Conservation (phyloP, 768 basidiomycete genomes). For the Exsudoporus frostii region DNA sequence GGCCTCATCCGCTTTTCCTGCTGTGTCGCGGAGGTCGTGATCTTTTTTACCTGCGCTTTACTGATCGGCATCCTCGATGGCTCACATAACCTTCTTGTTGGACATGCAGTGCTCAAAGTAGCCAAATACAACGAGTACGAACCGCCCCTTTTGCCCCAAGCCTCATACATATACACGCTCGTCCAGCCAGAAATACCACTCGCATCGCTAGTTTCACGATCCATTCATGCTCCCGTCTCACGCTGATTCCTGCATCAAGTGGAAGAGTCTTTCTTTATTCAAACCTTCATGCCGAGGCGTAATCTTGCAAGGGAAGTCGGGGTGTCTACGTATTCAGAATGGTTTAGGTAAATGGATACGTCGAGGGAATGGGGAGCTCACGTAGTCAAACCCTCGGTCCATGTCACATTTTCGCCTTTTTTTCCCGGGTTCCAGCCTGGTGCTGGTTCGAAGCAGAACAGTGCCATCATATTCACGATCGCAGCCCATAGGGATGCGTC, state of each 20-base stretch:
- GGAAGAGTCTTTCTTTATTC: neutral
- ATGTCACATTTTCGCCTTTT: slow-evolving; percentile 2
- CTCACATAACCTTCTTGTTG: no score
- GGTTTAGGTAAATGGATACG: no score
- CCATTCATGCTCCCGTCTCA: neutral
- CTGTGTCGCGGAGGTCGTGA: no score
- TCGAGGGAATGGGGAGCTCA: neutral
- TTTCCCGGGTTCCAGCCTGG: slow-evolving; percentile 1
- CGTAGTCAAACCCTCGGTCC: slow-evolving; percentile 11
- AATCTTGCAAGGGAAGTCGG: neutral
- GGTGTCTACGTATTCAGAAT: neutral
- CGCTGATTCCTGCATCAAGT: neutral
- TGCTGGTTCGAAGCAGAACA: slow-evolving; percentile 3
- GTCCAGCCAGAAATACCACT: neutral
- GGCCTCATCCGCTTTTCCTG: no score
- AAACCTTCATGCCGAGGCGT: neutral
- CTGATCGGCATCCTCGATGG: no score
- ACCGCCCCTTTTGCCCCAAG: no score
- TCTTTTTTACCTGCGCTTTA: no score
- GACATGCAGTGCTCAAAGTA: no score
- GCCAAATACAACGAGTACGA: no score
- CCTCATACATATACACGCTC: no score
- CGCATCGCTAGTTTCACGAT: no score
- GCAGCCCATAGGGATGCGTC: slow-evolving; percentile 32
- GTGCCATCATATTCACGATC: slow-evolving; percentile 7